Evolutionary conservation across 2,329 filamentous ascomycete genomes (phyloP).

Genomic region (Beauveria sp.): DNA sequence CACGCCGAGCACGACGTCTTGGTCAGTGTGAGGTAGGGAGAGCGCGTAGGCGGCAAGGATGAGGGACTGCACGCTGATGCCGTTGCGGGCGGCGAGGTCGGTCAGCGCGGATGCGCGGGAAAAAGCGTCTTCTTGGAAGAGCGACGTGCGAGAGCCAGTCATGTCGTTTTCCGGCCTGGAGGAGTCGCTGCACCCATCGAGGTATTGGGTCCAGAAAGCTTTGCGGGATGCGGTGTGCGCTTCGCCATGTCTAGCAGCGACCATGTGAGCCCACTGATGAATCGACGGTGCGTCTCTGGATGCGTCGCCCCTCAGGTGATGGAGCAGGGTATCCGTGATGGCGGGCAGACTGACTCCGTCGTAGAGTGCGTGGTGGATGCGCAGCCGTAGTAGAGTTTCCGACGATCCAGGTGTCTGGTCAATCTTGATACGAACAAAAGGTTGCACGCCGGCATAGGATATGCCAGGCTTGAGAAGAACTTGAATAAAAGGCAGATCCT

Average conservation of each 20-base stretch:
- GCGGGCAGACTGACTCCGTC: slow-evolving; percentile 71
- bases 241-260: slow-evolving; percentile 20
- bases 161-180: slow-evolving; percentile 16
- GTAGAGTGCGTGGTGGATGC: slow-evolving; percentile 81
- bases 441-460: slow-evolving; percentile 10
- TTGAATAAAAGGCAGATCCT: slow-evolving; percentile 53
- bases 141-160: slow-evolving; percentile 25
- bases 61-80: slow-evolving; percentile 56
- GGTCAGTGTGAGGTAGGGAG: slow-evolving; percentile 21
- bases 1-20: slow-evolving; percentile 58
- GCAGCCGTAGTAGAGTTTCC: slow-evolving; percentile 37
- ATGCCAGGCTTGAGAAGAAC: slow-evolving; percentile 35
- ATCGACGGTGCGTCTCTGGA: background rate
- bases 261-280: slow-evolving; percentile 29
- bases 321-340: slow-evolving; percentile 41
- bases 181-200: slow-evolving; percentile 16
- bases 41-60: slow-evolving; percentile 33
- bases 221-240: slow-evolving; percentile 13
- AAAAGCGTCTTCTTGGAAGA: background rate
- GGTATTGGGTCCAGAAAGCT: slow-evolving; percentile 36
- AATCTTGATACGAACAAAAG: slow-evolving; percentile 19
- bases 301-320: slow-evolving; percentile 14
- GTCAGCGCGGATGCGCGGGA: background rate
- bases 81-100: slow-evolving; percentile 35
- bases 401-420: background rate